Evolutionary conservation across 2,329 filamentous ascomycete species (phyloP).

Genomic region (Claviceps sp.): DNA sequence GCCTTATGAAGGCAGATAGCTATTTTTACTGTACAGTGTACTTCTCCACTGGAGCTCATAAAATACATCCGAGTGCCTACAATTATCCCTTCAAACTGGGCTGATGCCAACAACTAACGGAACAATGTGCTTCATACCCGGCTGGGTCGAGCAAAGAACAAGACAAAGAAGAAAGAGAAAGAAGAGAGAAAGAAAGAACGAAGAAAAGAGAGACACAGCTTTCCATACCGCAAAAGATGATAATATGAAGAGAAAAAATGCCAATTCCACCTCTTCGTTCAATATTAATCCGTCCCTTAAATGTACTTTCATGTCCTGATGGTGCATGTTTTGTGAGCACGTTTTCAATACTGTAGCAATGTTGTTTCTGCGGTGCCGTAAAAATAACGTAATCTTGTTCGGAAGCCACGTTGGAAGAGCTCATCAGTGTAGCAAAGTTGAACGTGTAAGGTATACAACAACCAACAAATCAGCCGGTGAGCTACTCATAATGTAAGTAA

Average conservation of each 20-base stretch:
- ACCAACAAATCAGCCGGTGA: conserved; percentile 8
- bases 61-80: conserved; percentile 2
- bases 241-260: conserved; percentile 1
- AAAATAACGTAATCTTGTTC: not conserved
- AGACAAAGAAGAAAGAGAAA: not conserved
- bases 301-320: conserved; percentile 1
- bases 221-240: conserved; percentile 1
- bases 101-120: not conserved
- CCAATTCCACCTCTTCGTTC: not conserved
- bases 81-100: not conserved
- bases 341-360: not conserved
- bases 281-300: conserved; percentile 2
- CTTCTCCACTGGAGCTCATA: conserved; percentile 6
- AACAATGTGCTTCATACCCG: not conserved
- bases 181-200: not conserved
- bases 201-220: not conserved
- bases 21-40: conserved; percentile 7
- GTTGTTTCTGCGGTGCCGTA: not conserved
- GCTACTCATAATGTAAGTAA: conserved; percentile 19
- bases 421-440: conserved; percentile 10
- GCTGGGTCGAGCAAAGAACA: conserved; percentile 2
- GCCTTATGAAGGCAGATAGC: conserved; percentile 5
- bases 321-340: not conserved
- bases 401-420: conserved; percentile 4
- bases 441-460: conserved; percentile 11